phyloP scores from a whole-genome alignment of 768 basidiomycete genomes.

The Serendipita sp. region DNA sequence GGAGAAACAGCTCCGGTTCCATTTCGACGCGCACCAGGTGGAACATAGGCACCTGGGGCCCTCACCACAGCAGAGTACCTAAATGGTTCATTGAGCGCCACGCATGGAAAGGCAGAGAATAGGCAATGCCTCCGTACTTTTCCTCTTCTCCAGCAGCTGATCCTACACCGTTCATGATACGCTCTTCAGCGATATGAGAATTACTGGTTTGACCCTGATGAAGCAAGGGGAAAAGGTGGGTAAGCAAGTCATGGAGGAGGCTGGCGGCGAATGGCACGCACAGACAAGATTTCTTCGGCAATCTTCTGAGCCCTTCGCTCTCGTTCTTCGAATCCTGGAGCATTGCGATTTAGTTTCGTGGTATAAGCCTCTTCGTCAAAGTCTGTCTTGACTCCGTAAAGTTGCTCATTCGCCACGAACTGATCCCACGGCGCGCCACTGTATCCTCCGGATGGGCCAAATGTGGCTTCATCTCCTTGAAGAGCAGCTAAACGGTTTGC shows the following conservation, averaged over 20 bases:
- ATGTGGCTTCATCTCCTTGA: conserved; percentile 52
- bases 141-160: conserved; percentile 85
- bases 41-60: conserved; percentile 78
- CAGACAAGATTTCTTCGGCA: conserved; percentile 82
- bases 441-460: conserved; percentile 35
- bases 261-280: conserved; percentile 25
- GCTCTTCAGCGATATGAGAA: conserved; percentile 81
- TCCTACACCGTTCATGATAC: conserved; percentile 47
- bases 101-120: conserved; percentile 7
- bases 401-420: conserved; percentile 81
- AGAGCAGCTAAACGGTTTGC: conserved; percentile 16
- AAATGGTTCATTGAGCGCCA: conserved; percentile 16
- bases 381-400: conserved; percentile 81
- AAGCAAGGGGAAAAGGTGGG: not conserved
- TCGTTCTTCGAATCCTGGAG: conserved; percentile 73
- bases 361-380: conserved; percentile 94
- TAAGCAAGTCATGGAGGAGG: not conserved
- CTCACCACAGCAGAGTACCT: conserved; percentile 92
- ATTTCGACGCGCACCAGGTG: conserved; percentile 67
- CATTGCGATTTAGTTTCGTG: conserved; percentile 74
- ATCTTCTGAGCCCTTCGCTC: conserved; percentile 77
- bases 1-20: conserved; percentile 12
- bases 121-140: conserved; percentile 40
- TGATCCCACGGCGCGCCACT: conserved; percentile 62
- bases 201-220: conserved; percentile 49